Conservation (phyloP, 2,329 filamentous ascomycete species). For the Alternaria tenuissima region DNA sequence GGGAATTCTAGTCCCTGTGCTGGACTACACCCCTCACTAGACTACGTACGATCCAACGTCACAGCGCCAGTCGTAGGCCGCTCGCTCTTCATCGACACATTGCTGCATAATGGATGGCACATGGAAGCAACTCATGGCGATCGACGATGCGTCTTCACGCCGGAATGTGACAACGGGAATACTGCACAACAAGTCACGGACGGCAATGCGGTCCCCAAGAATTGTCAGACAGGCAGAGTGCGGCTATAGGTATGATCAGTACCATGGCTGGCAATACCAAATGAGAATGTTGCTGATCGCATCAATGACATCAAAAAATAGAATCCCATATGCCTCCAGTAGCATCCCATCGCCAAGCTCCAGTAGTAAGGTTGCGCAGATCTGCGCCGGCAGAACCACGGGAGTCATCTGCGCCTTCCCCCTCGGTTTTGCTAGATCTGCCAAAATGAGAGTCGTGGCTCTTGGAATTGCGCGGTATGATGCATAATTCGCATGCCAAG, state of each 20-base stretch:
- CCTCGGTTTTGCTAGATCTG: too few relatives aligned
- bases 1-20: not conserved
- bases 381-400: too few relatives aligned
- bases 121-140: not conserved
- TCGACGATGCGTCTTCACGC: not conserved
- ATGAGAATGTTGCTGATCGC: rapidly evolving
- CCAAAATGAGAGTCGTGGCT: too few relatives aligned
- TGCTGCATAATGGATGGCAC: not conserved
- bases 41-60: not conserved
- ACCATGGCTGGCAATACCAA: too few relatives aligned
- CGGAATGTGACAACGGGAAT: too few relatives aligned
- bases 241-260: too few relatives aligned
- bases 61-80: not conserved
- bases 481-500: too few relatives aligned
- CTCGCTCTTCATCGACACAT: not conserved
- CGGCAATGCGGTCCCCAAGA: rapidly evolving
- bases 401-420: too few relatives aligned
- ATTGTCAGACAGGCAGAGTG: too few relatives aligned
- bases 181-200: rapidly evolving
- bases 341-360: too few relatives aligned
- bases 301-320: rapidly evolving
- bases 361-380: rapidly evolving
- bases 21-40: not conserved
- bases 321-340: rapidly evolving
- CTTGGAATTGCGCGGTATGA: too few relatives aligned